Base-by-base conservation (phyloP, 177 flowering plant genomes). In the Vitis hybrid region DNA sequence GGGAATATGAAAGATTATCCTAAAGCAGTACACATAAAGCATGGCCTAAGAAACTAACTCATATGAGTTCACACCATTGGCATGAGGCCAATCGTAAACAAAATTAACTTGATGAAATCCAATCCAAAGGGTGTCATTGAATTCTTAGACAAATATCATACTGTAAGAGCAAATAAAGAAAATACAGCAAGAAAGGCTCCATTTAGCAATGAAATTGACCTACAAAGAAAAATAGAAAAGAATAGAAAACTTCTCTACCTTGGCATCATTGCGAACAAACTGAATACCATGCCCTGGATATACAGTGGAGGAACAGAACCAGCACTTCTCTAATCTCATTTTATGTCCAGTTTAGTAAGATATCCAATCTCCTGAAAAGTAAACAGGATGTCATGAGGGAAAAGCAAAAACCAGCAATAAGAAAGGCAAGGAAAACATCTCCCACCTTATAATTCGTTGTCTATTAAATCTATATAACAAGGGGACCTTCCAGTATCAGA, bases 271-370 rank as follows among this genome's bases (percentile, higher is more conserved):
- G 62, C 90, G 87, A 27, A 86, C 91, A 75, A 77, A 87, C 74
- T 88, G 92, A 72, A 88, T 85, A 18, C 92, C 90, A 67, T 86
- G 92, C 11, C 90, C 92, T 0, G 92, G 89, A 74, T 88, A 86
- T 50, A 88, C 11, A 27, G 87, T 88, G 9, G 90, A 86, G 67
- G 90, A 88, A 70, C 92, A 88, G 72, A 88, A 86, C 92, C 92
- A 88, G 65, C 90, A 88, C 76, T 86, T 88, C 81, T 85, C 92
- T 62, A 86, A 79, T 56, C 92, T 86, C 90, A 86, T 86, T 52
- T 59, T 73, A 21, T 72, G 8, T 6, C 48, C 8, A 40, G 48
- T 1, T 40, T 40, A 40, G 6, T 7, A 40, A 40, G 46, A 40
- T 40, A 40, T 40, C 46, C 6, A 40, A 40, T 40, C 46, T 40